phyloP scores from a whole-genome alignment of 768 basidiomycete species.

The Tulasnella sp. region DNA sequence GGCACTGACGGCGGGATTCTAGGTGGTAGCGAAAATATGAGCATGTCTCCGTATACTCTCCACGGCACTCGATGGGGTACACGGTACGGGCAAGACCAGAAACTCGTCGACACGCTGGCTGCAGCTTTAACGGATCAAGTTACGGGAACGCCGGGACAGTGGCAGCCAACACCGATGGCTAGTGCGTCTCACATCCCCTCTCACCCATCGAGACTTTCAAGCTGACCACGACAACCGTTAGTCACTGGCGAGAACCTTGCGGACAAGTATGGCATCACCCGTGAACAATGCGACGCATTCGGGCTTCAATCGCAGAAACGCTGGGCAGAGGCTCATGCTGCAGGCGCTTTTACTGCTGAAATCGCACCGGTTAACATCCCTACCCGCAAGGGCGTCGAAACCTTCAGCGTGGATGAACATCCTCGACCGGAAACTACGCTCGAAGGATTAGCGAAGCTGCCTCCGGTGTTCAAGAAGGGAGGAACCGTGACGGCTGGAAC shows the following conservation, averaged over 20 bases:
- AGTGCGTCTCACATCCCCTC: constrained; percentile 18
- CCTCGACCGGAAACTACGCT: constrained; percentile 27
- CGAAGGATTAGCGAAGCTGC: constrained; percentile 23
- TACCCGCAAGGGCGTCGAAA: constrained; percentile 8
- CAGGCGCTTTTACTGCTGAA: constrained; percentile 15
- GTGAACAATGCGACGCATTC: constrained; percentile 29
- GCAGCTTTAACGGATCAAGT: constrained; percentile 29
- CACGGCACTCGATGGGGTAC: constrained; percentile 27
- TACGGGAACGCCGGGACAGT: constrained; percentile 18
- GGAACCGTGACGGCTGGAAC: constrained; percentile 30
- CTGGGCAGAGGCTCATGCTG: constrained; percentile 20
- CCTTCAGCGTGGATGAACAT: constrained; percentile 25
- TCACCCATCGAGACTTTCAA: neutral
- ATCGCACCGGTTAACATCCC: constrained; percentile 14
- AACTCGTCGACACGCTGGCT: constrained; percentile 30
- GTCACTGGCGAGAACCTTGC: constrained; percentile 33
- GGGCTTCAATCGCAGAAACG: constrained; percentile 28
- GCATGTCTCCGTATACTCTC: constrained; percentile 24
- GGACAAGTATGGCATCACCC: constrained; percentile 29
- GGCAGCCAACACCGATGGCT: constrained; percentile 25
- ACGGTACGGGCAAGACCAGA: constrained; percentile 28
- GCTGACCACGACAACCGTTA: neutral
- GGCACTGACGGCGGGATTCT: neutral
- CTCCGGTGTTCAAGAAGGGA: constrained; percentile 26
- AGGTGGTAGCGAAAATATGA: constrained; percentile 17